Conservation (phyloP, 306 rosid species). For the Psophocarpus tetragonolobus region DNA sequence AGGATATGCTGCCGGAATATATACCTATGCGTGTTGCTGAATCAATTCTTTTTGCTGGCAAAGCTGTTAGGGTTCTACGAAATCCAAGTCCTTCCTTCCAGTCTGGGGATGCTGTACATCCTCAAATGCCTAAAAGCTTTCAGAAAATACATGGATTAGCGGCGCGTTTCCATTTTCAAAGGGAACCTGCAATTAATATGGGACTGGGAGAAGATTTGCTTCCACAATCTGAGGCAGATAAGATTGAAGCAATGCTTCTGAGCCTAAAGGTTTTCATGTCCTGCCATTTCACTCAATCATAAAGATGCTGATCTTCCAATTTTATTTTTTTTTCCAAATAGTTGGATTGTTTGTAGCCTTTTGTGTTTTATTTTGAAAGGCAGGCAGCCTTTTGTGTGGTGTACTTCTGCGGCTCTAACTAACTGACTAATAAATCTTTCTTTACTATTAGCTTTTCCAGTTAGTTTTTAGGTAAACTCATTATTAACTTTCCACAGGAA, state of each 20-base stretch:
- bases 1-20: slow-evolving; percentile 98
- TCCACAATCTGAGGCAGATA: slow-evolving; percentile 94
- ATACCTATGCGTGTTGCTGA: slow-evolving; percentile 90
- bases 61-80: slow-evolving; percentile 90
- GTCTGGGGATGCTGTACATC: slow-evolving; percentile 57
- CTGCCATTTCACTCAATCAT: slow-evolving; percentile 22
- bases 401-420: slow-evolving; percentile 1
- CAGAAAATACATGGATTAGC: slow-evolving; percentile 68
- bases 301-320: background rate
- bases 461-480: slow-evolving; percentile 9
- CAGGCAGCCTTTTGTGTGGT: background rate
- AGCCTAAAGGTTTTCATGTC: slow-evolving; percentile 72
- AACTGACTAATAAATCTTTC: background rate
- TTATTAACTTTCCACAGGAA: slow-evolving; percentile 57
- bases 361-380: no score
- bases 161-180: slow-evolving; percentile 63
- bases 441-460: slow-evolving; percentile 6
- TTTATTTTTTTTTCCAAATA: slow-evolving; percentile 6
- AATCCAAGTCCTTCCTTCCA: slow-evolving; percentile 82
- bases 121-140: slow-evolving; percentile 66
- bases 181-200: slow-evolving; percentile 55
- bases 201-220: slow-evolving; percentile 77
- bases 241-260: slow-evolving; percentile 88
- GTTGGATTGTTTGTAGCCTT: slow-evolving; percentile 21
- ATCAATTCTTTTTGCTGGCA: slow-evolving; percentile 92